Evolutionary conservation across 179 eudicot genomes (phyloP).

Genomic region (Heliamphora pulchella): DNA sequence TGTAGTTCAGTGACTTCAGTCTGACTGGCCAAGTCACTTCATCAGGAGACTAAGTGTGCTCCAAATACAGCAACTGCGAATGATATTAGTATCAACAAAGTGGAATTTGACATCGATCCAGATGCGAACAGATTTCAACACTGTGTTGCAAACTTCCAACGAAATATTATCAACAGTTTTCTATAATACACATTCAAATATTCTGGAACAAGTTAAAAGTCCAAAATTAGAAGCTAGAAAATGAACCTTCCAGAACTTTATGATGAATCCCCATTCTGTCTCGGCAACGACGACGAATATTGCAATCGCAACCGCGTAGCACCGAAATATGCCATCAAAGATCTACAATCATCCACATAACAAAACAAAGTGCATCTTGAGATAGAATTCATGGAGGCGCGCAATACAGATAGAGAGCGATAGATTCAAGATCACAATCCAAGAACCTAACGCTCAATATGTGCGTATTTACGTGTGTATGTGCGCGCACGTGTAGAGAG

Average conservation of each 20-base stretch:
- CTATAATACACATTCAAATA: neutral
- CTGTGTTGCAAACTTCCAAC: neutral
- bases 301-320: slow-evolving; percentile 62
- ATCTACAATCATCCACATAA: slow-evolving; percentile 31
- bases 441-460: neutral
- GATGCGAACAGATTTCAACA: neutral
- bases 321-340: slow-evolving; percentile 70
- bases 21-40: neutral
- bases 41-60: neutral
- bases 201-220: neutral
- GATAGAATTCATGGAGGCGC: neutral
- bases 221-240: neutral
- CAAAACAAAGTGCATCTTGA: neutral
- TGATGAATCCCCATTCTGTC: slow-evolving; percentile 71
- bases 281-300: slow-evolving; percentile 61
- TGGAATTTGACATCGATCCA: neutral
- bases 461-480: neutral
- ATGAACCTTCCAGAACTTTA: slow-evolving; percentile 64
- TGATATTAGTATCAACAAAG: neutral
- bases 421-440: neutral
- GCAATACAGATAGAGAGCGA: neutral
- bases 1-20: too few relatives aligned
- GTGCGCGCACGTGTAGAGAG: too few relatives aligned
- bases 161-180: neutral
- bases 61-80: neutral